Evolutionary conservation across 306 rosid genomes (phyloP).

Genomic region (Prunus dulcis): DNA sequence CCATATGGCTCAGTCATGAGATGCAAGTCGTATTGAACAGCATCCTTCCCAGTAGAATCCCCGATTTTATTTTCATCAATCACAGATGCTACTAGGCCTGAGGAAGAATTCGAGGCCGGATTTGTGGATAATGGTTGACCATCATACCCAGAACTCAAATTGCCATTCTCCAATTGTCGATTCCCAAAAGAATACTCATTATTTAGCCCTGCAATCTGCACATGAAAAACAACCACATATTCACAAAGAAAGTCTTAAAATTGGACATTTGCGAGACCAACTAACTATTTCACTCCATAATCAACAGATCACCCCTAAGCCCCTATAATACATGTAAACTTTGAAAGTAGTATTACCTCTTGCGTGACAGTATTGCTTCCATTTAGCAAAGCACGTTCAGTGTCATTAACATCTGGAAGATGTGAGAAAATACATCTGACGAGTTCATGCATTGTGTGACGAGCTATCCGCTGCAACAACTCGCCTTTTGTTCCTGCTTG

Average conservation of each 20-base stretch:
- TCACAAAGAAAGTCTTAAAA: slow-evolving; percentile 6
- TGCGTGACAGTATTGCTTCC: slow-evolving; percentile 51
- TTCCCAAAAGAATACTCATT: slow-evolving; percentile 67
- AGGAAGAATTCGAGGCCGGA: slow-evolving; percentile 44
- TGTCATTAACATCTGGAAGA: slow-evolving; percentile 80
- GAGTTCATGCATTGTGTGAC: slow-evolving; percentile 91
- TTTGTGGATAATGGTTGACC: slow-evolving; percentile 51
- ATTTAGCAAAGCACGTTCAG: slow-evolving; percentile 60
- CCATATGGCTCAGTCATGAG: slow-evolving; percentile 91
- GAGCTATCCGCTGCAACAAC: slow-evolving; percentile 86
- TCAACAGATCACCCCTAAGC: slow-evolving; percentile 6
- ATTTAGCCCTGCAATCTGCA: slow-evolving; percentile 62
- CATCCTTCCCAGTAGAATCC: slow-evolving; percentile 52
- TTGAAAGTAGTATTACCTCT: slow-evolving; percentile 43
- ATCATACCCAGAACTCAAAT: slow-evolving; percentile 60
- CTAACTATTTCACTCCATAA: slow-evolving; percentile 10
- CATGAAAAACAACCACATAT: slow-evolving; percentile 18
- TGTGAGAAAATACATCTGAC: slow-evolving; percentile 88
- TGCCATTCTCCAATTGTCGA: slow-evolving; percentile 77
- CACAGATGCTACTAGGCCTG: slow-evolving; percentile 46
- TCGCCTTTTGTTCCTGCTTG: slow-evolving; percentile 94
- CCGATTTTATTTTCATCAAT: slow-evolving; percentile 52
- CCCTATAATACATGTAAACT: not conserved
- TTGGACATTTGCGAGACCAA: not conserved
- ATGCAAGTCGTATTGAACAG: slow-evolving; percentile 65